Evolutionary conservation across 768 basidiomycete species (phyloP).

Genomic region (Agaricus bisporus): DNA sequence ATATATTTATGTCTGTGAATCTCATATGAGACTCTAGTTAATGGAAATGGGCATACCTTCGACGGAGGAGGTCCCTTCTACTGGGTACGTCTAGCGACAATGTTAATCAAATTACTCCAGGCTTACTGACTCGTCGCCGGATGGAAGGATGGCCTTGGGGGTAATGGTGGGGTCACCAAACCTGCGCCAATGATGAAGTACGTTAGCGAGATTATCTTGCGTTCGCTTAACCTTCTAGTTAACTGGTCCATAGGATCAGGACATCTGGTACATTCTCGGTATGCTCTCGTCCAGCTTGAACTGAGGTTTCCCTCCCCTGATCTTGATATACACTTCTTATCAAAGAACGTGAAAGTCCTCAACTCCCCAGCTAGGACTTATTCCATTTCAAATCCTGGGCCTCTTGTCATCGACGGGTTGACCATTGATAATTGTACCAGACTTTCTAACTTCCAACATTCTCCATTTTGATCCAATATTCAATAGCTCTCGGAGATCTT

Average conservation of each 20-base stretch:
- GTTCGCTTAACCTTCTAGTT: background rate
- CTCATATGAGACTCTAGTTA: conserved; percentile 20
- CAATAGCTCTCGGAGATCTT: conserved; percentile 42
- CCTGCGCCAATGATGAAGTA: conserved; percentile 42
- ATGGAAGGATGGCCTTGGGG: conserved; percentile 32
- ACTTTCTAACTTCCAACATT: background rate
- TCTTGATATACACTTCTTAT: conserved; percentile 16
- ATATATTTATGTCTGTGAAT: background rate
- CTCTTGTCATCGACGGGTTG: conserved; percentile 36
- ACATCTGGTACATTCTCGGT: conserved; percentile 32
- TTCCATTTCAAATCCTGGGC: conserved; percentile 33
- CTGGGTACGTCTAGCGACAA: conserved; percentile 23
- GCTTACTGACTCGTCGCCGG: conserved; percentile 3
- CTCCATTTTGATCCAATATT: background rate
- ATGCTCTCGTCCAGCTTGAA: conserved; percentile 15
- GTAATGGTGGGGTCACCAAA: conserved; percentile 31
- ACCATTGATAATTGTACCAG: conserved; percentile 54
- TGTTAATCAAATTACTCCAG: background rate
- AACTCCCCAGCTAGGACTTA: conserved; percentile 35
- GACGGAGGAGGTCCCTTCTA: conserved; percentile 39
- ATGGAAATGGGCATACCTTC: conserved; percentile 35
- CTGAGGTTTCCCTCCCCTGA: conserved; percentile 19
- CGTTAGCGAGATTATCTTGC: background rate
- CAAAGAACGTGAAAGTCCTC: conserved; percentile 32
- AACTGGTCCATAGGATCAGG: conserved; percentile 22